Evolutionary conservation across 371 early-diverging fungal genomes (phyloP), one percentile per base, ranked within the genome.

Genomic region (Apophysomyces trapeziformis): DNA sequence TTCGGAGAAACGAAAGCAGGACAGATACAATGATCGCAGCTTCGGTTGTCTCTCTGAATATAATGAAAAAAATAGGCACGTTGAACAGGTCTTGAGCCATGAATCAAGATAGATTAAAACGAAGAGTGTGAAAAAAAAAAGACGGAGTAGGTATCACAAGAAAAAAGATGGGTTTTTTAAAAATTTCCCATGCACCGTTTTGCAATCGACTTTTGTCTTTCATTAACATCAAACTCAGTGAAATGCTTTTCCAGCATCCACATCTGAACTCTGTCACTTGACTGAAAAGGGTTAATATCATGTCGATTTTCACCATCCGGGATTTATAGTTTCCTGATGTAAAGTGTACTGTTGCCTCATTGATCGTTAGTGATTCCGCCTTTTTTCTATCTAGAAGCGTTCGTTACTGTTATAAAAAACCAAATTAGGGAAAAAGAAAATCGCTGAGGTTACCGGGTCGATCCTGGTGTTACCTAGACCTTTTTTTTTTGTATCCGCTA

Each of bases 1-100:
- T 88, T 47, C 71, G 69, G 69, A 91, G 64, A 74, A 93, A 92
- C 2, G 93, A 79, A 43, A 92, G 81, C 57, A 94, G 71, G 38
- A 95, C 92, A 6, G 92, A 89, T 46, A 95, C 83, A 68, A 95
- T 89, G 68, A 95, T 88, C 26, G 92, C 86, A 7, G 91, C 92
- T 78, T 95, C 96, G 5, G 87, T 81, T 44, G 93, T 90, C 79
- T 94, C 94, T 61, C 95, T 85, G 67, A 93, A 89, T 58, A 95
- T 67, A 58, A 95, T 90, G 65, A 95, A 93, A 75, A 92, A 95
- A 60, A 93, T 85, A 0, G 94, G 92, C 5, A 92, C 83, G 45
- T 89, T 86, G 74, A 93, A 93, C 18, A 86, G 74, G 60, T 84
- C 81, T 68, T 65, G 68, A 13, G 74, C 64, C 66, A 69, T 64